These are phyloP conservation scores for Dendrostoma leiphaemia DNA, from an alignment of 2,329 filamentous ascomycete species.

Conservation along the genomic window DNA sequence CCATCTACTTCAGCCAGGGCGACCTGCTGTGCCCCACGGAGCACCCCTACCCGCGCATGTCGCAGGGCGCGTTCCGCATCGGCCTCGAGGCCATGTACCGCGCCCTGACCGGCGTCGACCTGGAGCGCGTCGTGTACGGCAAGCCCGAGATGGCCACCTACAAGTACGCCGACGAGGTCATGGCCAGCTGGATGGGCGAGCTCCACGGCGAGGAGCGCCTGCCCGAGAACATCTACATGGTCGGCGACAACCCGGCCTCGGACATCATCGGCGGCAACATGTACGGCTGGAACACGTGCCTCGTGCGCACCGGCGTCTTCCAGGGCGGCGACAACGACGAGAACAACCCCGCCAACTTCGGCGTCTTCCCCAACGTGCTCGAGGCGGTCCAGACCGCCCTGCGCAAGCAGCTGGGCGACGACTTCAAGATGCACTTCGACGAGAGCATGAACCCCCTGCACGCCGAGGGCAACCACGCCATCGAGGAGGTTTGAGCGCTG, in stretches of 20 bases:
- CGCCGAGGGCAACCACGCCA: conserved; percentile 17
- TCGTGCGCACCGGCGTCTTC: conserved; percentile 77
- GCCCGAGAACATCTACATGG: conserved; percentile 72
- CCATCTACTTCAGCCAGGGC: conserved; percentile 63
- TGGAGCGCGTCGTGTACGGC: conserved; percentile 74
- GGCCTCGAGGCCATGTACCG: conserved; percentile 73
- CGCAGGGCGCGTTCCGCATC: conserved; percentile 73
- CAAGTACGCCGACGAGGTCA: conserved; percentile 74
- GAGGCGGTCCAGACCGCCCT: conserved; percentile 68
- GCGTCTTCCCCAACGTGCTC: conserved; percentile 71
- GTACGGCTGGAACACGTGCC: conserved; percentile 79
- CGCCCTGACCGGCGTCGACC: conserved; percentile 64
- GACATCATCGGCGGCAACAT: conserved; percentile 77
- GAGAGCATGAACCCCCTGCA: conserved; percentile 63
- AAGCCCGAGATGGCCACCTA: conserved; percentile 75
- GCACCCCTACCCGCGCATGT: conserved; percentile 67
- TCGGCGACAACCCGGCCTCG: conserved; percentile 72
- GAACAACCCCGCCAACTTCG: conserved; percentile 74
- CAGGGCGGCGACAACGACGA: conserved; percentile 74
- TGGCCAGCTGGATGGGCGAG: conserved; percentile 72
- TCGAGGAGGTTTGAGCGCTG: too few species aligned
- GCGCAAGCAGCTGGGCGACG: conserved; percentile 67
- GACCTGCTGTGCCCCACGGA: conserved; percentile 58
- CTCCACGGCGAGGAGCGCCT: conserved; percentile 71
- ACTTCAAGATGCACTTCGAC: conserved; percentile 73